These are phyloP conservation scores for Solanum virginianum DNA, from an alignment of 257 asterid species.

Conservation along the genomic window DNA sequence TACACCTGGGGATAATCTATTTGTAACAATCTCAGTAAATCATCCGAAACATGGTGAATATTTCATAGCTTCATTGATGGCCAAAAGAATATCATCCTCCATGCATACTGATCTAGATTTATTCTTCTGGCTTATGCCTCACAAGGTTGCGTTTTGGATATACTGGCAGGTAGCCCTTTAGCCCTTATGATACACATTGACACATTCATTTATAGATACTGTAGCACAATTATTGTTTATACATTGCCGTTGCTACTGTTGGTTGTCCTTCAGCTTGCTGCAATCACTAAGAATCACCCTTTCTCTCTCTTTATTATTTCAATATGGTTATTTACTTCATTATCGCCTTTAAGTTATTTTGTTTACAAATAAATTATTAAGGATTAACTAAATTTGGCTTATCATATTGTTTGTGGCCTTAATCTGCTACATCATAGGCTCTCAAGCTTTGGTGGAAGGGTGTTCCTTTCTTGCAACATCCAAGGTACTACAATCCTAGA, in stretches of 20 bases:
- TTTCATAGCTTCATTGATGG: conserved; percentile 82
- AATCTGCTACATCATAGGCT: conserved; percentile 31
- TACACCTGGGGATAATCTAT: conserved; percentile 59
- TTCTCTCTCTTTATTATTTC: background rate
- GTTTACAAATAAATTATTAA: background rate
- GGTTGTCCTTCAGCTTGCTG: background rate
- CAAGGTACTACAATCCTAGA: conserved; percentile 43
- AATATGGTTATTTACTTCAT: background rate
- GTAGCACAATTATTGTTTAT: background rate
- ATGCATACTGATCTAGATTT: conserved; percentile 29
- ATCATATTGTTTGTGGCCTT: background rate
- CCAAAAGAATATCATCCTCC: conserved; percentile 44
- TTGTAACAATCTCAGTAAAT: conserved; percentile 52
- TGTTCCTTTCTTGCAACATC: conserved; percentile 58
- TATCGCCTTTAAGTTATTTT: background rate
- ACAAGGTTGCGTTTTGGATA: conserved; percentile 86
- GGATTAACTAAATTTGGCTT: background rate
- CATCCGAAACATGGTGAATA: conserved; percentile 89
- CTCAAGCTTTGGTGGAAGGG: conserved; percentile 85
- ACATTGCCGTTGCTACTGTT: background rate
- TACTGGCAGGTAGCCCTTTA: conserved; percentile 79
- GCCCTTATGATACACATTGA: background rate
- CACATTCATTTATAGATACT: background rate
- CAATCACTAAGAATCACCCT: background rate
- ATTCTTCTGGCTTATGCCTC: conserved; percentile 98